Evolutionary conservation across 371 early-diverging fungal genomes (phyloP).

Genomic region (Rhizopus delemar): DNA sequence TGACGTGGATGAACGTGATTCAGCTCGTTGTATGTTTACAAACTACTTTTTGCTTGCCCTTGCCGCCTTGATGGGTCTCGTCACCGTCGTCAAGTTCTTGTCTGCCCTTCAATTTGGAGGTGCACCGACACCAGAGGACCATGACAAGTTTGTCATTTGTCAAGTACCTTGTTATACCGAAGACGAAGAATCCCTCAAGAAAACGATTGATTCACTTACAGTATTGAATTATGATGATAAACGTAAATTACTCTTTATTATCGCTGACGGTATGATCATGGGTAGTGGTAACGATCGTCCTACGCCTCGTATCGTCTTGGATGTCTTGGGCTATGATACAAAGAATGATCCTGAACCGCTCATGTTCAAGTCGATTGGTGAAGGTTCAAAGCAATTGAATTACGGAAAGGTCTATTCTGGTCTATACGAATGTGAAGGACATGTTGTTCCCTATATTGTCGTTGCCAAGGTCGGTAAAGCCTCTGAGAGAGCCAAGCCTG

Average conservation of each 20-base stretch:
- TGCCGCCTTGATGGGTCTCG: conserved; percentile 71
- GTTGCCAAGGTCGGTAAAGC: conserved; percentile 89
- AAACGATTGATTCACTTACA: conserved; percentile 92
- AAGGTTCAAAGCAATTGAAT: conserved; percentile 87
- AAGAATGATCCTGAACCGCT: conserved; percentile 83
- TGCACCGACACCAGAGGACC: conserved; percentile 77
- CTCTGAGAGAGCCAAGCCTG: conserved; percentile 75
- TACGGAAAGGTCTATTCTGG: conserved; percentile 97
- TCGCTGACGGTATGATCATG: conserved; percentile 88
- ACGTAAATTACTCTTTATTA: conserved; percentile 89
- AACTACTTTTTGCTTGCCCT: conserved; percentile 81
- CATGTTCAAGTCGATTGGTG: conserved; percentile 87
- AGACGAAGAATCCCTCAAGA: conserved; percentile 86
- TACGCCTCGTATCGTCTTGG: conserved; percentile 94
- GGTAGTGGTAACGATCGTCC: conserved; percentile 94
- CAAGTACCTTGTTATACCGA: conserved; percentile 99
- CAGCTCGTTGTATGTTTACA: conserved; percentile 76
- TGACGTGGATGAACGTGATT: conserved; percentile 76
- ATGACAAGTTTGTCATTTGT: conserved; percentile 85
- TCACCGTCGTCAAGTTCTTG: conserved; percentile 86
- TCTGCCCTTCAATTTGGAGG: conserved; percentile 87
- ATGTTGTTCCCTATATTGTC: conserved; percentile 89
- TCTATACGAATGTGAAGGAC: conserved; percentile 84
- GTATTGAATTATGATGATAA: conserved; percentile 88
- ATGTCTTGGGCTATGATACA: conserved; percentile 87